A percentile compares a stretch with the other conserved stretches of the same genome.
These are phyloP conservation scores for Xylaria sp. DNA, from an alignment of 2,329 filamentous ascomycete genomes.

Conservation along the genomic window DNA sequence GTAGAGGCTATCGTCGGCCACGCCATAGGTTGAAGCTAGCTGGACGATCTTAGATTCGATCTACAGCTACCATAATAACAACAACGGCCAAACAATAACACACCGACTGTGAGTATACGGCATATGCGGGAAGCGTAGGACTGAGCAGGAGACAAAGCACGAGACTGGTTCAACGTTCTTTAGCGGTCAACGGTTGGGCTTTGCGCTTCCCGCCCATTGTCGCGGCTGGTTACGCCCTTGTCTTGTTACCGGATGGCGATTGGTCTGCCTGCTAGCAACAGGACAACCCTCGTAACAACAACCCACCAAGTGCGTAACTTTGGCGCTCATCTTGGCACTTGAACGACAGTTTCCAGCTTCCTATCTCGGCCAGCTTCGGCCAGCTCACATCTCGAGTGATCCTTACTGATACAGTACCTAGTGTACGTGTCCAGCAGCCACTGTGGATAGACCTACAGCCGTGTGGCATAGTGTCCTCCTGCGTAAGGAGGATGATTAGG, in stretches of 20 bases:
- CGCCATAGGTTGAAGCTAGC: neutral
- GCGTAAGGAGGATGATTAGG: neutral
- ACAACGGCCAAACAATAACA: neutral
- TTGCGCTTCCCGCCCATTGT: constrained; percentile 23
- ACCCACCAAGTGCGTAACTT: constrained; percentile 32
- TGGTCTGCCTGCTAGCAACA: constrained; percentile 24
- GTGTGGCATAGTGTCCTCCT: neutral
- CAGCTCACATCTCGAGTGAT: constrained; percentile 29
- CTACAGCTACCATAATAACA: neutral
- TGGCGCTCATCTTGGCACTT: constrained; percentile 32
- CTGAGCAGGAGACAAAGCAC: constrained; percentile 15
- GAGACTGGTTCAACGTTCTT: constrained; percentile 25
- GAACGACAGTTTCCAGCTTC: constrained; percentile 32
- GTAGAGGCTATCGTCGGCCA: constrained; percentile 2
- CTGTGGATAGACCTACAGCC: constrained; percentile 9
- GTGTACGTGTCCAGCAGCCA: constrained; percentile 12
- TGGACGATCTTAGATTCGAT: neutral
- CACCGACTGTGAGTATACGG: neutral
- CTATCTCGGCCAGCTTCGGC: constrained; percentile 37
- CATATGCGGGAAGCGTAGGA: constrained; percentile 16
- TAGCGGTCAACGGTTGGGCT: constrained; percentile 32
- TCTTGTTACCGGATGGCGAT: constrained; percentile 17
- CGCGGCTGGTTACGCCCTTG: constrained; percentile 32
- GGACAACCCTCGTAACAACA: constrained; percentile 34
- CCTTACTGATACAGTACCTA: constrained; percentile 25